A percentile compares a stretch with the other conserved stretches of the same genome.
Conservation (phyloP, 2,329 filamentous ascomycete species). For the Metarhizium humberi region DNA sequence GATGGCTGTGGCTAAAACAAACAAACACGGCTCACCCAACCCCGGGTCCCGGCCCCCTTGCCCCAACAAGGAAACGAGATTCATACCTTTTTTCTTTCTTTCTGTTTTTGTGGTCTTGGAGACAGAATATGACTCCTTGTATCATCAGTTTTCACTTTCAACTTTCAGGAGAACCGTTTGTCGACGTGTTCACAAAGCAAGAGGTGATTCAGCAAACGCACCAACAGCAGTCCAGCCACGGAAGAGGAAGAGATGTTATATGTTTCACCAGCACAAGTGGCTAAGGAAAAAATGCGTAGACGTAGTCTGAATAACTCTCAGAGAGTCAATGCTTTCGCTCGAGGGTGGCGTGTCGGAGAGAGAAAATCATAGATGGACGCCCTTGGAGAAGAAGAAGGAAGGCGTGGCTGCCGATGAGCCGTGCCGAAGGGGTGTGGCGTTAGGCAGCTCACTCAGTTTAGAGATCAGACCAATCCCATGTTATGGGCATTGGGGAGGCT, state of each 20-base stretch:
- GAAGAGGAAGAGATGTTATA: background rate
- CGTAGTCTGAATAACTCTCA: background rate
- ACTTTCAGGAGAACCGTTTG: background rate
- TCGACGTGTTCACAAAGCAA: background rate
- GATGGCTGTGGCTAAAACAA: background rate
- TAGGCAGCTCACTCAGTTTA: background rate
- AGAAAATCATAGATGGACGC: background rate
- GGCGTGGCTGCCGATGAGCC: background rate
- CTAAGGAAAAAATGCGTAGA: too few species aligned
- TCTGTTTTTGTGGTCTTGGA: background rate
- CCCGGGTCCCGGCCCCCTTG: too few species aligned
- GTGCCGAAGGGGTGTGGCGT: background rate
- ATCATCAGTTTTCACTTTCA: background rate
- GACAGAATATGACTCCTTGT: background rate
- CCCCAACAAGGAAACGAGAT: background rate
- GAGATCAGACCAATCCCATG: background rate
- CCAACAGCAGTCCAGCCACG: background rate
- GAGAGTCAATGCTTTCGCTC: background rate
- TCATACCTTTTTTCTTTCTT: background rate
- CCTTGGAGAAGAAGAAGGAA: background rate
- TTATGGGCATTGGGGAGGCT: background rate
- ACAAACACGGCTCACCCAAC: too few species aligned
- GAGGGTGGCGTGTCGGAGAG: background rate
- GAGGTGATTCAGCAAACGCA: background rate
- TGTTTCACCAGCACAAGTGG: background rate